phyloP scores from a whole-genome alignment of 345 rosid genomes.

The Barbarea vulgaris region DNA sequence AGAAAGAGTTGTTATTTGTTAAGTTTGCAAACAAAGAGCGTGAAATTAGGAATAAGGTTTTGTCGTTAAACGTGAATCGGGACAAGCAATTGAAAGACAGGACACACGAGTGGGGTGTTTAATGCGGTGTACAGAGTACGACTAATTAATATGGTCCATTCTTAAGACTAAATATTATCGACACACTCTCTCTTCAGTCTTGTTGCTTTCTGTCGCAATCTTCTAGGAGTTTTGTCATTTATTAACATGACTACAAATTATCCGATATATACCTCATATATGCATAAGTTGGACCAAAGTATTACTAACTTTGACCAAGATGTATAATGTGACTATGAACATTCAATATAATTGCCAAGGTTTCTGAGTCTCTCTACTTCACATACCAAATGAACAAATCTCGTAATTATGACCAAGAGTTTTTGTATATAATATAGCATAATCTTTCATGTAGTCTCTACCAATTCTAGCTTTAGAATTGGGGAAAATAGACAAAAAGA shows the following conservation, averaged over 20 bases:
- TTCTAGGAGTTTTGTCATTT: constrained; percentile 32
- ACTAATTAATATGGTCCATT: constrained; percentile 29
- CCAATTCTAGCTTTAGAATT: not conserved
- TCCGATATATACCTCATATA: constrained; percentile 7
- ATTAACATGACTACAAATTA: constrained; percentile 18
- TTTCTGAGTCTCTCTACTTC: not conserved
- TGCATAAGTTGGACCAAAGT: constrained; percentile 20
- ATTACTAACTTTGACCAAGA: constrained; percentile 14
- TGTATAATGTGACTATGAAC: constrained; percentile 18
- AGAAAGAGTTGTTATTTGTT: not conserved
- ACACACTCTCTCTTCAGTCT: constrained; percentile 15
- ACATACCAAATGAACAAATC: not conserved
- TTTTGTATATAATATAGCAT: not conserved
- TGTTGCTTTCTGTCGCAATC: constrained; percentile 39
- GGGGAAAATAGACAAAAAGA: constrained; percentile 6
- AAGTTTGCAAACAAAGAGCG: constrained; percentile 32
- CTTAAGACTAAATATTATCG: constrained; percentile 21
- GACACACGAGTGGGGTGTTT: constrained; percentile 47
- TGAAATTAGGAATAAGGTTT: constrained; percentile 33
- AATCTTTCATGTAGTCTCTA: not conserved
- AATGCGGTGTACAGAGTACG: constrained; percentile 35
- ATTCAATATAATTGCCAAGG: not conserved
- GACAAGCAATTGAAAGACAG: constrained; percentile 37
- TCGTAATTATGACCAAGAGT: not conserved
- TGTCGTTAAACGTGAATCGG: constrained; percentile 36